Evolutionary conservation across 176 grass and related monocot genomes (phyloP).

Genomic region (Carex scoparia): DNA sequence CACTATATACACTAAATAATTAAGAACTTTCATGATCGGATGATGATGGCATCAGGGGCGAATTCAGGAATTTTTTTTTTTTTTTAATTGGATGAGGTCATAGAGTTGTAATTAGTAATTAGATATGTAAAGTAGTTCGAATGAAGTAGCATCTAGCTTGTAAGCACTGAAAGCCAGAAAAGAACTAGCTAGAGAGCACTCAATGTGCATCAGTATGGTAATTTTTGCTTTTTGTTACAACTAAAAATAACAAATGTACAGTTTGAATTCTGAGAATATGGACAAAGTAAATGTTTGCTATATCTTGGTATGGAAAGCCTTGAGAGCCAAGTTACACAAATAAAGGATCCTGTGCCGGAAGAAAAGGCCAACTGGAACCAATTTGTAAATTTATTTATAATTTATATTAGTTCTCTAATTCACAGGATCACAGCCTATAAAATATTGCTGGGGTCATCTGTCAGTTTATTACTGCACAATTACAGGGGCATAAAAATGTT

Average conservation of each 20-base stretch:
- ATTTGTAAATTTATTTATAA: background rate
- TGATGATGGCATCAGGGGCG: background rate
- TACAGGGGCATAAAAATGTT: too few relatives aligned
- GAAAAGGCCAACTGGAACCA: background rate
- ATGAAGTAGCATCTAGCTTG: background rate
- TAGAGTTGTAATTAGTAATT: too few relatives aligned
- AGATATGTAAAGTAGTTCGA: too few relatives aligned
- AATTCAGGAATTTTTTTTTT: too few relatives aligned
- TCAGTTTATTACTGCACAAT: background rate
- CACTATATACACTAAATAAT: background rate
- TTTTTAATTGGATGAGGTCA: too few relatives aligned
- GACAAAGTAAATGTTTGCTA: background rate
- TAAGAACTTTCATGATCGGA: background rate
- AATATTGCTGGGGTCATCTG: background rate
- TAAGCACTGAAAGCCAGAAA: background rate
- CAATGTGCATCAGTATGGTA: background rate
- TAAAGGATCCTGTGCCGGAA: background rate
- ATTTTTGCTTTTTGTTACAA: background rate
- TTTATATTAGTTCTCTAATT: background rate
- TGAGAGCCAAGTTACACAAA: background rate
- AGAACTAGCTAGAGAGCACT: slow-evolving; percentile 2
- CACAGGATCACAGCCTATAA: background rate
- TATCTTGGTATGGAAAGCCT: background rate
- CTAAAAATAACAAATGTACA: background rate
- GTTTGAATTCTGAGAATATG: background rate